Conservation (phyloP, 2,329 filamentous ascomycete species). For the Orbilia quercus region DNA sequence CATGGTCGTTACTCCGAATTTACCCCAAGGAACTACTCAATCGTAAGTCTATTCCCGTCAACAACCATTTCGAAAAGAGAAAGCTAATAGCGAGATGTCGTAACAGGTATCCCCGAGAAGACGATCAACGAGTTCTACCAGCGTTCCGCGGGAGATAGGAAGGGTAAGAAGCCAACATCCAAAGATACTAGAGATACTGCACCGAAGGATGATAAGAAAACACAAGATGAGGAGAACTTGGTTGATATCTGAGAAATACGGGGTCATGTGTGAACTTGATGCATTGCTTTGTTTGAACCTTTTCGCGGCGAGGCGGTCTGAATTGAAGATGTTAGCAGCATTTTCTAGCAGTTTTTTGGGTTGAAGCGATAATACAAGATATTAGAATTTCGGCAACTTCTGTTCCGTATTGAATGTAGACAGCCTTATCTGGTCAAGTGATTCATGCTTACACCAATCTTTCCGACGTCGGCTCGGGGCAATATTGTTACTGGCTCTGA, state of each 20-base stretch:
- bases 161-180: constrained; percentile 66
- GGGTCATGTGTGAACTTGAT: constrained; percentile 6
- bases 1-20: constrained; percentile 95
- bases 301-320: constrained; percentile 28
- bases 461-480: constrained; percentile 47
- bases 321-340: constrained; percentile 38
- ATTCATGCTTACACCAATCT: constrained; percentile 1
- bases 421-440: too few species aligned
- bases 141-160: constrained; percentile 71
- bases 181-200: constrained; percentile 64
- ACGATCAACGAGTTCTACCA: constrained; percentile 85
- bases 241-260: constrained; percentile 65
- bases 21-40: constrained; percentile 99
- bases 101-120: constrained; percentile 76
- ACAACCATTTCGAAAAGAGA: constrained; percentile 60
- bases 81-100: constrained; percentile 5
- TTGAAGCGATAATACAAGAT: constrained; percentile 52
- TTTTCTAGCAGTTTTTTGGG: constrained; percentile 27
- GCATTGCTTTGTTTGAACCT: constrained; percentile 11
- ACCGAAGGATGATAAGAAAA: constrained; percentile 64
- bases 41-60: constrained; percentile 66
- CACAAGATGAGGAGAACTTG: constrained; percentile 68
- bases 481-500: constrained; percentile 26
- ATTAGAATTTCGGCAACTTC: constrained; percentile 35
- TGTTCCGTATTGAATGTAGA: constrained; percentile 4